Conservation (phyloP, 768 basidiomycete species). For the Termitomyces sp. region DNA sequence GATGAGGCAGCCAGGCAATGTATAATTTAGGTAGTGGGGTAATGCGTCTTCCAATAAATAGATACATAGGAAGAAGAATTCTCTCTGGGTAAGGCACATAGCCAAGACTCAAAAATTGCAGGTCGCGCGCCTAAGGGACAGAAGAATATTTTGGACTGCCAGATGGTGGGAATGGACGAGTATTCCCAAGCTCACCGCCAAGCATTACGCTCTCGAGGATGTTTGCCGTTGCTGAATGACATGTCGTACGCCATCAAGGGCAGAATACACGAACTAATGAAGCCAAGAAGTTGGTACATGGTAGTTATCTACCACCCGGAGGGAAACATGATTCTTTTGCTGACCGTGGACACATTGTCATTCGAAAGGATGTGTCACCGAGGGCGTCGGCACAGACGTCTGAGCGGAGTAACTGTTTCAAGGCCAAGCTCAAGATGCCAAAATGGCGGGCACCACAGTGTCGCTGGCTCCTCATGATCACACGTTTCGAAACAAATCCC, state of each 20-base stretch:
- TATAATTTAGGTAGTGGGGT: too few relatives aligned
- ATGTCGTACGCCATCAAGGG: not conserved
- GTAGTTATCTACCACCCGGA: too few relatives aligned
- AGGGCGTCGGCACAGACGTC: too few relatives aligned
- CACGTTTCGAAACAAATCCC: not conserved
- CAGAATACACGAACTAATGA: not conserved
- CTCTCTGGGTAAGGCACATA: not conserved
- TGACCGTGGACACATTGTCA: not conserved
- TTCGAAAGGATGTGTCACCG: not conserved
- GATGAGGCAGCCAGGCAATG: not conserved
- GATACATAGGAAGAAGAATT: not conserved
- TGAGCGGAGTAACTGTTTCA: too few relatives aligned
- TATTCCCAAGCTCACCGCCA: not conserved
- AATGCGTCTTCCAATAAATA: not conserved
- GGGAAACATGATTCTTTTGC: not conserved
- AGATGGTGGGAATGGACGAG: not conserved
- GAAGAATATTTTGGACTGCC: not conserved
- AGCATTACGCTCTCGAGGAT: not conserved
- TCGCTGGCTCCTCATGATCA: not conserved
- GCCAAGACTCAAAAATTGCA: not conserved
- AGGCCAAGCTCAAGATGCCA: too few relatives aligned
- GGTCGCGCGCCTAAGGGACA: not conserved
- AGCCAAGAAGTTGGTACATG: not conserved
- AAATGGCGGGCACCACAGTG: not conserved
- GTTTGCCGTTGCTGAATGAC: not conserved